Percentiles rank a stretch among this genome's conserved stretches.
Conservation (phyloP, 306 rosid genomes). For the Mimosa bimucronata region DNA sequence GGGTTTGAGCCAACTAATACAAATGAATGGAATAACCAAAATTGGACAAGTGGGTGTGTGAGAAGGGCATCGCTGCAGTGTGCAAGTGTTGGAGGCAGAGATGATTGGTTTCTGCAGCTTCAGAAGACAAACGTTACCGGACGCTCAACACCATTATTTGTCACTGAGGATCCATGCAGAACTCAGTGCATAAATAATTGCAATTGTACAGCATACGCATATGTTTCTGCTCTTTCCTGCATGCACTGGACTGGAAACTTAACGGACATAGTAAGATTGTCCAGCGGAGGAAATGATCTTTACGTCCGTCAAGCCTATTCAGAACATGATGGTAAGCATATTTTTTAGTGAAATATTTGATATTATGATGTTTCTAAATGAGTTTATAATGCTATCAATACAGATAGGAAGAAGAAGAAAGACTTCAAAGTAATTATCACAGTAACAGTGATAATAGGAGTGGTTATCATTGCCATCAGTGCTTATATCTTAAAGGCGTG, state of each 20-base stretch:
- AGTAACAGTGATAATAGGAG: neutral
- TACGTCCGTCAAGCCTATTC: neutral
- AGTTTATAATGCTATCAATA: neutral
- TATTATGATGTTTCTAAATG: neutral
- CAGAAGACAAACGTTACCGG: neutral
- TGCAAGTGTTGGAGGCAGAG: neutral
- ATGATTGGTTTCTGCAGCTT: neutral
- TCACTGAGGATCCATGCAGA: neutral
- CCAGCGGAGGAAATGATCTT: neutral
- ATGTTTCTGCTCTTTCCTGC: neutral
- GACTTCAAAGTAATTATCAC: neutral
- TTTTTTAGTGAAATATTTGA: neutral
- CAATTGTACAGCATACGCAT: slow-evolving; percentile 6
- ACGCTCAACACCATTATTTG: neutral
- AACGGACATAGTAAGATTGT: neutral
- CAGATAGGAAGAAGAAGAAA: neutral
- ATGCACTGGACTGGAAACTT: neutral
- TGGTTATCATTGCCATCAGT: neutral
- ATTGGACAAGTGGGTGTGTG: neutral
- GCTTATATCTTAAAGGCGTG: neutral
- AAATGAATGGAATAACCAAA: neutral
- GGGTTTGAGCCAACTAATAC: neutral
- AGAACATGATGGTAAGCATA: neutral
- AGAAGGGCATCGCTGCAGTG: neutral
- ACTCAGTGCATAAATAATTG: neutral